These are phyloP conservation scores for Elasticomyces elasticus DNA, from an alignment of 495 filamentous ascomycete species.

Conservation along the genomic window DNA sequence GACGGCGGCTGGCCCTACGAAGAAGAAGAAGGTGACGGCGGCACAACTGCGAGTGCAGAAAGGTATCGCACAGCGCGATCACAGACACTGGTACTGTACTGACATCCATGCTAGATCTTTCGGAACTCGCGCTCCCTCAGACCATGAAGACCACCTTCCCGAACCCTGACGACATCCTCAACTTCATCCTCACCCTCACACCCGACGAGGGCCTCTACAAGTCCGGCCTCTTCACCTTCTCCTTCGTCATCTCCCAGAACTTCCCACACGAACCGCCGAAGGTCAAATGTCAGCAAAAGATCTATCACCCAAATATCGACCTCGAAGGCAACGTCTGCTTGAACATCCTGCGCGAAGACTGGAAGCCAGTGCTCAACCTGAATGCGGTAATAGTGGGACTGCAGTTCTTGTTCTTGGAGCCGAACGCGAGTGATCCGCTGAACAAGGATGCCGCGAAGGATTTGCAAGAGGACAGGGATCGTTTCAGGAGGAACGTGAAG, in stretches of 20 bases:
- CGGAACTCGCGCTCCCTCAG: conserved; percentile 75
- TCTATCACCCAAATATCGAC: conserved; percentile 98
- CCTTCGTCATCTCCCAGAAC: conserved; percentile 81
- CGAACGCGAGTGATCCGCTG: conserved; percentile 90
- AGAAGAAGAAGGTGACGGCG: conserved; percentile 97
- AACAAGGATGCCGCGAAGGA: conserved; percentile 98
- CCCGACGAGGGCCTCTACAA: conserved; percentile 99
- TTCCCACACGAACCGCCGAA: conserved; percentile 98
- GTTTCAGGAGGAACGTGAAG: conserved; percentile 84
- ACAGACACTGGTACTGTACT: background rate
- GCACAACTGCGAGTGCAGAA: conserved; percentile 93
- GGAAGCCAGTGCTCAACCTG: conserved; percentile 95
- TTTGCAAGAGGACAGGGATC: conserved; percentile 68
- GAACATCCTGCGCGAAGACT: conserved; percentile 94
- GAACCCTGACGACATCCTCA: conserved; percentile 91
- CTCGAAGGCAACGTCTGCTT: conserved; percentile 95
- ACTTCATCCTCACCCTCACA: conserved; percentile 86
- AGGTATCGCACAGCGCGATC: conserved; percentile 42
- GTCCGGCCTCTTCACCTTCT: conserved; percentile 79
- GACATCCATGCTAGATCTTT: conserved; percentile 54
- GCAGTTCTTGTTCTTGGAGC: conserved; percentile 97
- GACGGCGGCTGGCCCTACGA: conserved; percentile 50
- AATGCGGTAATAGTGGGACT: conserved; percentile 94
- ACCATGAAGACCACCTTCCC: conserved; percentile 93
- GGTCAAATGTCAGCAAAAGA: conserved; percentile 95